phyloP scores from a whole-genome alignment of 495 filamentous ascomycete genomes.

The Aspergillus carlsbadensis region DNA sequence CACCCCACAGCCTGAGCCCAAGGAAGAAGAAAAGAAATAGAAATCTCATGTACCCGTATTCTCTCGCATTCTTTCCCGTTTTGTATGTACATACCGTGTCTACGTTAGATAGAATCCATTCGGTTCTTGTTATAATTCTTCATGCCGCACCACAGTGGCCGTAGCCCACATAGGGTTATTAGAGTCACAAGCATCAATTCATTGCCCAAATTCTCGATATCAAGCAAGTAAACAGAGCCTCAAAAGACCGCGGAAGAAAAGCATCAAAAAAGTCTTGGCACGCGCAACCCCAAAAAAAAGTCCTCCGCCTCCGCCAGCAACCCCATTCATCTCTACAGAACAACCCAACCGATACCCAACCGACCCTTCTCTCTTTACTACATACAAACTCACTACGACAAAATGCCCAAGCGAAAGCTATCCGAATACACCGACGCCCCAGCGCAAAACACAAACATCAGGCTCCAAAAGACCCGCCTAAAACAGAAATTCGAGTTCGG shows the following conservation, averaged over 20 bases:
- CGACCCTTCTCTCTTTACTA: no score
- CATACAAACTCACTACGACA: no score
- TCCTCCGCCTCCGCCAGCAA: neutral
- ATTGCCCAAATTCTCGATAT: neutral
- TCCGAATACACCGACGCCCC: constrained; percentile 27
- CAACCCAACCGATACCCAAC: no score
- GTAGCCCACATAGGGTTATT: no score
- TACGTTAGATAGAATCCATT: constrained; percentile 32
- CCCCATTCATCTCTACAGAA: no score
- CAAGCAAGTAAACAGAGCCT: no score
- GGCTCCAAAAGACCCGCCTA: constrained; percentile 40
- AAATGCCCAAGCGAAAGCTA: constrained; percentile 51
- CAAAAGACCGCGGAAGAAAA: neutral
- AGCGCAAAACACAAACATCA: constrained; percentile 13
- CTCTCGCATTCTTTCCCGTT: constrained; percentile 29
- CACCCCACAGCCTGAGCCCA: constrained; percentile 89
- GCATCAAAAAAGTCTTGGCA: constrained; percentile 8
- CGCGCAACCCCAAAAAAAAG: constrained; percentile 6
- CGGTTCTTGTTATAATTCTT: constrained; percentile 12
- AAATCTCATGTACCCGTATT: constrained; percentile 40
- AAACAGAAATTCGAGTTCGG: constrained; percentile 56
- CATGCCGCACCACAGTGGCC: no score
- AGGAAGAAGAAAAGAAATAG: constrained; percentile 94
- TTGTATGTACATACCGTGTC: constrained; percentile 47
- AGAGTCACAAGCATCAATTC: neutral